Evolutionary conservation across 148 eudicot genomes (phyloP).

Genomic region (Camellia lanceoleosa): DNA sequence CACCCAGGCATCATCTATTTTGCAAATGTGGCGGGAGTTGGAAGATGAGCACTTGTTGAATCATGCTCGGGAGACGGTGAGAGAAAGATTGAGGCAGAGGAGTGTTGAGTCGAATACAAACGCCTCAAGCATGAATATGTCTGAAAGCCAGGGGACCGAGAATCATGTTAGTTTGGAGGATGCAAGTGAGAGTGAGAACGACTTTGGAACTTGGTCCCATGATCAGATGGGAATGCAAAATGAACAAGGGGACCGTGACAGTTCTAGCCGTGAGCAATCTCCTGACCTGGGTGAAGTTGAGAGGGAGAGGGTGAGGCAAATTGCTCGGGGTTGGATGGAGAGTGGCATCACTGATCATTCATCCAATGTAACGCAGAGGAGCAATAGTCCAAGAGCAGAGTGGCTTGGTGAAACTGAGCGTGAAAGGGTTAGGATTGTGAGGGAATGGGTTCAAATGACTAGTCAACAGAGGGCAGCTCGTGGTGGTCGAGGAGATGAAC

Average conservation of each 20-base stretch:
- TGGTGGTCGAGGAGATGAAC: slow-evolving; percentile 62
- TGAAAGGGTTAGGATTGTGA: slow-evolving; percentile 90
- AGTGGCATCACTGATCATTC: slow-evolving; percentile 66
- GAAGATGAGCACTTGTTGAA: slow-evolving; percentile 76
- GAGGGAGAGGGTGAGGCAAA: slow-evolving; percentile 95
- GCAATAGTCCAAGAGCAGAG: slow-evolving; percentile 63
- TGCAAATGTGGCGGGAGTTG: slow-evolving; percentile 98
- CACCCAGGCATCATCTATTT: slow-evolving; percentile 68
- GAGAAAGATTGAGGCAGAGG: slow-evolving; percentile 68
- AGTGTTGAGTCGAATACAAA: slow-evolving; percentile 61
- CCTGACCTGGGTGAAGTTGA: slow-evolving; percentile 96
- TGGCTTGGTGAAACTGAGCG: slow-evolving; percentile 99
- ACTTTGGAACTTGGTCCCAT: slow-evolving; percentile 69
- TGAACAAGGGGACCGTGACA: slow-evolving; percentile 37
- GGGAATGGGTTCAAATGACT: slow-evolving; percentile 96
- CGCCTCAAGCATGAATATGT: slow-evolving; percentile 46
- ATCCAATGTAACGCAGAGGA: slow-evolving; percentile 52
- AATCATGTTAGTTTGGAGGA: slow-evolving; percentile 61
- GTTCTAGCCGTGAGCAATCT: slow-evolving; percentile 83
- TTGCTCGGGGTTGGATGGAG: slow-evolving; percentile 94
- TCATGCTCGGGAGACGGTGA: slow-evolving; percentile 71
- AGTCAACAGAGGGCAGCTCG: slow-evolving; percentile 84
- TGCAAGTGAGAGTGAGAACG: slow-evolving; percentile 68
- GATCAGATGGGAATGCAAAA: slow-evolving; percentile 50
- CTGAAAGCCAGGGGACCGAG: slow-evolving; percentile 51